Conservation (phyloP, 345 rosid species). For the Arabidopsis arenosa region DNA sequence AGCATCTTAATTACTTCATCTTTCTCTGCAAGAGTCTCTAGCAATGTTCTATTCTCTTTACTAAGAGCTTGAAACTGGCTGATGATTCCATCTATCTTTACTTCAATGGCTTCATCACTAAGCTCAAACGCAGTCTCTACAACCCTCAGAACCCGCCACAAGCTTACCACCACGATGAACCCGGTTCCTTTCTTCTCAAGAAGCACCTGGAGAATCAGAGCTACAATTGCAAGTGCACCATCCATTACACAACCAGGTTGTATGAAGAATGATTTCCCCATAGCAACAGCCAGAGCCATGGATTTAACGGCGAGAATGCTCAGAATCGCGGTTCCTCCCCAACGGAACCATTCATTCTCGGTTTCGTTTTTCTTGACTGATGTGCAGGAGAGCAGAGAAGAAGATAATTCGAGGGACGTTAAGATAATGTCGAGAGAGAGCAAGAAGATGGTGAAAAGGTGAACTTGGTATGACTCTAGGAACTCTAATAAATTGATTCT, state of each 20-base stretch:
- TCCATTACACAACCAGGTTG: conserved; percentile 63
- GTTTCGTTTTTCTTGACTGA: conserved; percentile 1
- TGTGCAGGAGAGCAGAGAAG: conserved; percentile 54
- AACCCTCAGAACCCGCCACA: conserved; percentile 75
- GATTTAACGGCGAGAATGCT: conserved; percentile 57
- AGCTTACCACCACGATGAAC: conserved; percentile 64
- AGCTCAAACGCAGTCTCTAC: conserved; percentile 75
- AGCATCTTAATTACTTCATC: conserved; percentile 53
- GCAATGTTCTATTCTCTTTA: conserved; percentile 49
- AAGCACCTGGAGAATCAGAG: conserved; percentile 57
- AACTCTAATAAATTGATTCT: conserved; percentile 47
- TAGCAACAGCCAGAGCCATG: conserved; percentile 48
- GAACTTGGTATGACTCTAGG: conserved; percentile 57
- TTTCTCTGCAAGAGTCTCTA: conserved; percentile 50
- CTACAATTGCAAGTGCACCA: conserved; percentile 55
- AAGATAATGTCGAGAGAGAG: conserved; percentile 63
- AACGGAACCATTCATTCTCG: conserved; percentile 56
- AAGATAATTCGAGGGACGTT: conserved; percentile 63
- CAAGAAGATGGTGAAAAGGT: conserved; percentile 47
- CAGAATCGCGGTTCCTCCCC: conserved; percentile 65
- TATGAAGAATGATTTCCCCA: conserved; percentile 53
- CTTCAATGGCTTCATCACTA: conserved; percentile 78
- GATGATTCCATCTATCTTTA: conserved; percentile 55
- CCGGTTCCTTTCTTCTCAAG: conserved; percentile 67
- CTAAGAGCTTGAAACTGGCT: conserved; percentile 58